Base-by-base conservation (phyloP, 1,284 basidiomycete species). In the Rhodotorula sp. region DNA sequence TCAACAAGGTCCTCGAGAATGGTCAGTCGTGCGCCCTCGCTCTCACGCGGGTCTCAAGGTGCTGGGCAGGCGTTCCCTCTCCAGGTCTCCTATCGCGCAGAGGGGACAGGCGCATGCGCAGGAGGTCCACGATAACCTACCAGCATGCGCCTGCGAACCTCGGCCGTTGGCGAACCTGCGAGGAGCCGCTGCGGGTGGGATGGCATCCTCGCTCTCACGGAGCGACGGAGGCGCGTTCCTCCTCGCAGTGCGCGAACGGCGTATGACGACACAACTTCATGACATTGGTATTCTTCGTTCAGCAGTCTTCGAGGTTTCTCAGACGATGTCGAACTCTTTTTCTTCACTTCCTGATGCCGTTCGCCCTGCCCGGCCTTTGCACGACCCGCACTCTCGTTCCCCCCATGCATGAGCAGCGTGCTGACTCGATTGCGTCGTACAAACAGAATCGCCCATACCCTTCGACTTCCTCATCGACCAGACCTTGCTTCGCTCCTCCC, bases 381-480 rank as follows among this genome's bases (percentile, higher is more conserved):
- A 13, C 22, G 22, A 29, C 53, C 34, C 27, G 34, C 29, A 32
- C 53, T 22, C 25, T 17, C n/a, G 34, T n/a, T 34, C 21, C 21
- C 27, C 25, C 21, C 29, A 25, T 3, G 32, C 58, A 21, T 0
- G 25, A 12, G 32, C n/a, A 22, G 36, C 60, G 59, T 50, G 32
- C 59, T 55, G 54, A 21, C 46, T 15, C 46, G 13, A 34, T 56
- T 39, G 17, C 3, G 3, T n/a, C 37, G 15, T 50, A 37, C 51
- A 17, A 44, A 61, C 70, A 73, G 72, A 75, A 2, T 74, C 76
- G 63, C 88, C 92, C 0, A 85, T 97, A 1, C 96, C 95, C 0
- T 98, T 98, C 79, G 96, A 99, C 82, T 99, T 98, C 82, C 83
- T 99, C 60, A 85, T 97, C 61, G 85, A 88, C 69, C 92, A 93